Base-by-base conservation (phyloP, 352 stramenopile species). In the Pythium phragmiticola region DNA sequence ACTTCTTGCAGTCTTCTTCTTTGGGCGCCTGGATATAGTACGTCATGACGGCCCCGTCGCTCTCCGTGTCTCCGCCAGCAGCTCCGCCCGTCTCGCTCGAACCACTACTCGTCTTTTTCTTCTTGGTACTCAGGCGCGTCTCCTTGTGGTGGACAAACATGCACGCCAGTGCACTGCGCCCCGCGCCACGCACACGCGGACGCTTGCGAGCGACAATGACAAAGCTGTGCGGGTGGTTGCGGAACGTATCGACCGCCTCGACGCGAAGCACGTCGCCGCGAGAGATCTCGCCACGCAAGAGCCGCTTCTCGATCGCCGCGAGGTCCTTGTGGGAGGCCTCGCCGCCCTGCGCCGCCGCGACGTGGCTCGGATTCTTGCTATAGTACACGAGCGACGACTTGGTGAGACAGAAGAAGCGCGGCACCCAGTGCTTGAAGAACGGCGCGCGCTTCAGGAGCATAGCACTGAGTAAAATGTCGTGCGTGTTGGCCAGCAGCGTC, bases 351-450 rank as follows among this genome's bases (percentile, higher is more conserved):
- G 51, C 34, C 36, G 60, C 39, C n/a, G 56, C 42, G 9, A 60
- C 54, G 7, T 45, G 19, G n/a, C 47, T 48, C 36, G 80, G 78
- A 65, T 92, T 90, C 66, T 87, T 88, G 42, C 77, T 70, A 68
- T 90, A 95, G 54, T 93, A 89, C 52, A 76, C 72, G 5, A 95
- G 69, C 41, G 78, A 77, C 9, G 56, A 47, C 34, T 75, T 70
- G 5, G 80, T 88, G n/a, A 95, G 60, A 26, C 90, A 75, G 45
- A 92, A 82, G 57, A 89, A 82, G 0, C 84, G 69, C 26, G 79
- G 73, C 39, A 91, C 60, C 84, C 84, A 95, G 55, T 76, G 78
- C 65, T 88, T 87, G 60, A 92, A 89, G 45, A 95, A 80, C 47
- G 88, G 80, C 23, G 82, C 81, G 54, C 84, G 82, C 59, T 92